Evolutionary conservation across 1,139 yeast species (phyloP), one percentile per base, ranked within the genome.

Genomic region (Candida tropicalis): DNA sequence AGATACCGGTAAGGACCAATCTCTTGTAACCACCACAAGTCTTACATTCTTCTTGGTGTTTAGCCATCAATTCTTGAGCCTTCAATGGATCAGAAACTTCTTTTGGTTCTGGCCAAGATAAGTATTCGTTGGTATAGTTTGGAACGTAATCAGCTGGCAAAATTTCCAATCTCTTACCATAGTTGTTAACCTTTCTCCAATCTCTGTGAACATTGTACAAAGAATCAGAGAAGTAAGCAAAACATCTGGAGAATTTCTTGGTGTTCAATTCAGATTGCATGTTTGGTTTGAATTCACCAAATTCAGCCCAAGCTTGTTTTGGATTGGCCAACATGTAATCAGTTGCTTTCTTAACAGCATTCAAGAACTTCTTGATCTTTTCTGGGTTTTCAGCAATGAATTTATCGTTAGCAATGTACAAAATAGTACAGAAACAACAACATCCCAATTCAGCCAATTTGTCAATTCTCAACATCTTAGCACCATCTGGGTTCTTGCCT

Each of bases 351-450:
- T 76, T 78, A 52, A 75, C 61, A 8, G 82, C 82, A 18, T 50
- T 65, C 69, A 77, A 56, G 58, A 77, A 73, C 48, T 60, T 63
- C 38, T 50, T 60, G 42, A 77, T 72, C 58, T 74, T 73, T 33
- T 69, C 77, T n/a, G 77, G 77, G 58, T 78, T 73, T 39, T 59
- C 64, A n/a, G 63, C 65, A 55, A 78, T 66, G 54, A 77, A 78
- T 39, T 67, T 60, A 54, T 78, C 83, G 55, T 78, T 77, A 53
- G 70, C 71, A 55, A 78, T 78, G 68, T 76, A 77, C 57, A 77
- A 65, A 49, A 78, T 73, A 34, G 82, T 74, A 54, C 82, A 78
- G 74, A 78, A 78, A 53, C 83, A 78, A 57, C 83, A 78, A 58
- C 83, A 78, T 10, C 82, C 82, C 49, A 78, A 66, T 52, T 78